Percentiles rank a stretch among this genome's conserved stretches.
phyloP scores from a whole-genome alignment of 495 filamentous ascomycete genomes.

The Penicillium fimorum region DNA sequence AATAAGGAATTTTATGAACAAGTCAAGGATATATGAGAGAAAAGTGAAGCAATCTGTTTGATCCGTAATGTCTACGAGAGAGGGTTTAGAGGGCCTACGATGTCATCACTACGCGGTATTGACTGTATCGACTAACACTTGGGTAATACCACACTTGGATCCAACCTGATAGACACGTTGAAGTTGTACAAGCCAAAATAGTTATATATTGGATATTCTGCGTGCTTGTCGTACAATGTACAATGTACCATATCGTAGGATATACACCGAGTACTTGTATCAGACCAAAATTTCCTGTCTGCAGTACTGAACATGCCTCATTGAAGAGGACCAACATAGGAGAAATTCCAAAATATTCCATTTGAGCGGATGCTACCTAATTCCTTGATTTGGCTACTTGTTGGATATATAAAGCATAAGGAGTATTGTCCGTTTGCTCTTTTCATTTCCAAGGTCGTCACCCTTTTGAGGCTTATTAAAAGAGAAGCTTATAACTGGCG shows the following conservation, averaged over 20 bases:
- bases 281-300: neutral
- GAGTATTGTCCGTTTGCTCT: too few relatives aligned
- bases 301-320: neutral
- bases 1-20: neutral
- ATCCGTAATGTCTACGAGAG: neutral
- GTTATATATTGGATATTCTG: neutral
- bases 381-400: too few relatives aligned
- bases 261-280: neutral
- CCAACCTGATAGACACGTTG: neutral
- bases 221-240: neutral
- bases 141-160: neutral
- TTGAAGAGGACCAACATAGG: neutral
- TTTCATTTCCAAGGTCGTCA: too few relatives aligned
- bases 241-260: neutral
- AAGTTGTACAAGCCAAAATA: neutral
- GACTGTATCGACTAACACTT: slow-evolving; percentile 11
- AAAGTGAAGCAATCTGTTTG: neutral
- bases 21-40: neutral
- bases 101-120: slow-evolving; percentile 24
- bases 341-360: neutral
- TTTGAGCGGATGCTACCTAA: neutral
- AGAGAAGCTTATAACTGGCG: too few relatives aligned
- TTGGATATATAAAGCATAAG: too few relatives aligned
- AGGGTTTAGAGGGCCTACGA: slow-evolving; percentile 8
- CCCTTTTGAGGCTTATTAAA: too few relatives aligned